Percentiles rank a stretch among this genome's conserved stretches.
These are phyloP conservation scores for Debaryomyces subglobosus DNA, from an alignment of 1,139 yeast species.

Conservation along the genomic window DNA sequence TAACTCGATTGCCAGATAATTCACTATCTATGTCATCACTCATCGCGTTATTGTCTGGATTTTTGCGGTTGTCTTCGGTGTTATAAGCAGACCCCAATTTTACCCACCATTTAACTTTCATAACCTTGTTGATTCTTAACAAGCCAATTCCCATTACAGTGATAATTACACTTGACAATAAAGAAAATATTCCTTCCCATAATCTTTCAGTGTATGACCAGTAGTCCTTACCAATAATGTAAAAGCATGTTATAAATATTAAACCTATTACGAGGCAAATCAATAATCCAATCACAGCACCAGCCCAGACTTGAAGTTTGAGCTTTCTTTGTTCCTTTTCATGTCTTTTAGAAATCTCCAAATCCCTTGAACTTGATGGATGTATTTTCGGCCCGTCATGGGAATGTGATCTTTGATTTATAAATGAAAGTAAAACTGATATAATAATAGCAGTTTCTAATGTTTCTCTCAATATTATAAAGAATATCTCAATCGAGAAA, in stretches of 20 bases:
- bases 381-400: background rate
- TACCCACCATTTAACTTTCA: slow-evolving; percentile 55
- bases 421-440: slow-evolving; percentile 80
- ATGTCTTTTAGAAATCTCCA: background rate
- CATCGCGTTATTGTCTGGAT: slow-evolving; percentile 18
- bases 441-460: slow-evolving; percentile 86
- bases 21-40: slow-evolving; percentile 15
- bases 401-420: slow-evolving; percentile 55
- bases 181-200: slow-evolving; percentile 91
- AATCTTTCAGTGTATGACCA: slow-evolving; percentile 83
- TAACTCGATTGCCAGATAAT: background rate
- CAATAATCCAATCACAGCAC: slow-evolving; percentile 70
- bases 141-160: slow-evolving; percentile 89
- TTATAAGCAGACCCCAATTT: slow-evolving; percentile 47
- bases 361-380: background rate
- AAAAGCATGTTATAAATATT: slow-evolving; percentile 73
- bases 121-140: slow-evolving; percentile 73
- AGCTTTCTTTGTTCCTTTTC: slow-evolving; percentile 32
- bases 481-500: slow-evolving; percentile 79
- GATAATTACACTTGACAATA: slow-evolving; percentile 78
- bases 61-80: slow-evolving; percentile 5
- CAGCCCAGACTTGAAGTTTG: slow-evolving; percentile 79
- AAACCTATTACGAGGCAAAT: slow-evolving; percentile 80
- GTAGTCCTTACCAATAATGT: slow-evolving; percentile 74
- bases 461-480: slow-evolving; percentile 84